Percentiles rank a stretch among this genome's conserved stretches.
phyloP scores from a whole-genome alignment of 2,329 filamentous ascomycete genomes.

The Clonostachys byssicola region DNA sequence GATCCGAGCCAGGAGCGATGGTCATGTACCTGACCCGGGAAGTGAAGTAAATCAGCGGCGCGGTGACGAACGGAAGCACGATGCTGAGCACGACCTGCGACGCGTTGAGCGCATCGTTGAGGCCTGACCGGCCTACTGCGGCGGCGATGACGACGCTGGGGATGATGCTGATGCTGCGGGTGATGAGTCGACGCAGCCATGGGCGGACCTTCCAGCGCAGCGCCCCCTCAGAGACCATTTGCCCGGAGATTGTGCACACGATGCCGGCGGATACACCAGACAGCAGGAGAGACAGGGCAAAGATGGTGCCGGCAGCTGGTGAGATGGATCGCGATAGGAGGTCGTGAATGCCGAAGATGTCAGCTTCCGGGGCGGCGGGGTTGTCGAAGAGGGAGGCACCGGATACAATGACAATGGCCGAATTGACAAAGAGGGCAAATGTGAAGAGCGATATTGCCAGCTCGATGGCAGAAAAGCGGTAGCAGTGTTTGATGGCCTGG shows the following conservation, averaged over 20 bases:
- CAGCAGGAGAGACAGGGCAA: slow-evolving; percentile 75
- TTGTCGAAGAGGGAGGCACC: slow-evolving; percentile 67
- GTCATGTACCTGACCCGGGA: slow-evolving; percentile 78
- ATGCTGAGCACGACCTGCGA: slow-evolving; percentile 25
- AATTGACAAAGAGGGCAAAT: slow-evolving; percentile 82
- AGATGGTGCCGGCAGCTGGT: slow-evolving; percentile 75
- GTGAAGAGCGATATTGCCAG: slow-evolving; percentile 71
- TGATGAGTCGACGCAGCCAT: slow-evolving; percentile 75
- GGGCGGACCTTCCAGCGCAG: slow-evolving; percentile 30
- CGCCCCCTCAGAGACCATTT: slow-evolving; percentile 61
- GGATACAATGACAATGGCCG: slow-evolving; percentile 75
- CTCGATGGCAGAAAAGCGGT: slow-evolving; percentile 71
- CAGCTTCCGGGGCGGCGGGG: slow-evolving; percentile 44
- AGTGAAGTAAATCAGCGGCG: slow-evolving; percentile 83
- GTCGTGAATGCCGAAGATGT: slow-evolving; percentile 75
- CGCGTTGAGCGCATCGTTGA: slow-evolving; percentile 67
- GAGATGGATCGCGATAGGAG: slow-evolving; percentile 67
- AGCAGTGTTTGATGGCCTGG: slow-evolving; percentile 66
- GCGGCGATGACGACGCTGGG: slow-evolving; percentile 81
- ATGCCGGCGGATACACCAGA: slow-evolving; percentile 80
- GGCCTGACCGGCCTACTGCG: slow-evolving; percentile 66
- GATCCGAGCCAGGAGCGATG: slow-evolving; percentile 38
- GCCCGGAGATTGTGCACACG: slow-evolving; percentile 83
- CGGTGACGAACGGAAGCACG: slow-evolving; percentile 77
- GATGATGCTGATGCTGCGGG: slow-evolving; percentile 74